Conservation (phyloP, 306 rosid genomes). For the Cajanus cajan region DNA sequence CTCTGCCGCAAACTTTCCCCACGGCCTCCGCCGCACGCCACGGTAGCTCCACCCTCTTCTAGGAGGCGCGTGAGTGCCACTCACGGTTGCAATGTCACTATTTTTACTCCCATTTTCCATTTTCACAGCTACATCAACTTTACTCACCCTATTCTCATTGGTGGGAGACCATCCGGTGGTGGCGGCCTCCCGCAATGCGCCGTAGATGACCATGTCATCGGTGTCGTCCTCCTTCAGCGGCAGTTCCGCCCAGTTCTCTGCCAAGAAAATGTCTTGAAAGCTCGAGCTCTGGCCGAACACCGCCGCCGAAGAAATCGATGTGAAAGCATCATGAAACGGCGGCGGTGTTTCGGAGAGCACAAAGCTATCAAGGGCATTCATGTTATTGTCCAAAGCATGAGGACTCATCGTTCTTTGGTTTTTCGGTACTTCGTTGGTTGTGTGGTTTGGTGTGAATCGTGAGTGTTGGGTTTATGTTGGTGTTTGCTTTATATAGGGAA, state of each 20-base stretch:
- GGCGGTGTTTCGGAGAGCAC: not conserved
- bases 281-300: not conserved
- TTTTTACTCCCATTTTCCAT: not conserved
- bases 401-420: not conserved
- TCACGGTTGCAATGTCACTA: not conserved
- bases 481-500: not conserved
- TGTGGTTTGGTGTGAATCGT: not conserved
- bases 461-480: not conserved
- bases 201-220: slow-evolving; percentile 39
- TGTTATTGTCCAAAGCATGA: not conserved
- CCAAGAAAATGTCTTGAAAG: slow-evolving; percentile 20
- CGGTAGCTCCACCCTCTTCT: slow-evolving; percentile 3
- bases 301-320: not conserved
- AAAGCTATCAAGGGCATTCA: not conserved
- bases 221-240: slow-evolving; percentile 40
- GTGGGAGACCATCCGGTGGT: slow-evolving; percentile 30
- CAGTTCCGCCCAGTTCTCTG: slow-evolving; percentile 37
- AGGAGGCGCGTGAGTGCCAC: not conserved
- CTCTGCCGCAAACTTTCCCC: slow-evolving; percentile 66
- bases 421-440: not conserved
- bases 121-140: not conserved
- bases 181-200: slow-evolving; percentile 30
- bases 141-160: not conserved
- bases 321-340: not conserved
- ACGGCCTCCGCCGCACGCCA: slow-evolving; percentile 59